Evolutionary conservation across 2,329 filamentous ascomycete genomes (phyloP), one percentile per base, ranked within the genome.

Genomic region (Chrysoporthe puriensis): DNA sequence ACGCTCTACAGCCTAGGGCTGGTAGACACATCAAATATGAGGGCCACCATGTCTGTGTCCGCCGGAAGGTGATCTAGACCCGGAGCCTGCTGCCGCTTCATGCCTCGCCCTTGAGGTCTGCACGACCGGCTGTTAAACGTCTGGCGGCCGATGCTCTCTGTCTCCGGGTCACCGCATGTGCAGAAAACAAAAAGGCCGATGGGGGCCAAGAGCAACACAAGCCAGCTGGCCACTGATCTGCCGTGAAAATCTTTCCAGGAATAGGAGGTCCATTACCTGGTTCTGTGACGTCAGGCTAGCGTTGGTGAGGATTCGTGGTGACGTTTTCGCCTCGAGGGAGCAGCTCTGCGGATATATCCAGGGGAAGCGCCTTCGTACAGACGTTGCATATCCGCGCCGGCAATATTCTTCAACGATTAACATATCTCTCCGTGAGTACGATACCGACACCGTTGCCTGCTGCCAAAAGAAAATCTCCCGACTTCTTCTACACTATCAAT

Each of bases 221-320:
- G 21, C 13, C 11, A 13, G 3, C 2, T 6, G 18, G 18, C 13
- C 11, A 16, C 13, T 34, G 50, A 54, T 54, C 50, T 34, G 26
- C 26, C 14, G 6, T 32, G 50, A 52, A 32, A 21, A 52, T 52
- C 50, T n/a, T 13, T 13, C 11, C 13, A 34, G 21, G 11, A 32
- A 54, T 26, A 54, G 6, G 21, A 54, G 26, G 21, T 54, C 26
- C 13, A 21, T 16, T 34, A 14, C 32, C 50, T 54, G 26, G 16
- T 57, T 57, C 26, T 16, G 43, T 65, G 54, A 59, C 54, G 54
- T 65, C 57, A 65, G 54, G 42, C 63, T 56, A 21, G 32, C 21
- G 42, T 34, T 44, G 21, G 11, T 40, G 7, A 48, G 36, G 61
- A 21, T 43, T 50, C 14, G 21, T 14, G 13, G 50, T 57, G 62